Evolutionary conservation across 768 basidiomycete species (phyloP), one percentile per base, ranked within the genome.

Genomic region (Hygrocybe coccinea): DNA sequence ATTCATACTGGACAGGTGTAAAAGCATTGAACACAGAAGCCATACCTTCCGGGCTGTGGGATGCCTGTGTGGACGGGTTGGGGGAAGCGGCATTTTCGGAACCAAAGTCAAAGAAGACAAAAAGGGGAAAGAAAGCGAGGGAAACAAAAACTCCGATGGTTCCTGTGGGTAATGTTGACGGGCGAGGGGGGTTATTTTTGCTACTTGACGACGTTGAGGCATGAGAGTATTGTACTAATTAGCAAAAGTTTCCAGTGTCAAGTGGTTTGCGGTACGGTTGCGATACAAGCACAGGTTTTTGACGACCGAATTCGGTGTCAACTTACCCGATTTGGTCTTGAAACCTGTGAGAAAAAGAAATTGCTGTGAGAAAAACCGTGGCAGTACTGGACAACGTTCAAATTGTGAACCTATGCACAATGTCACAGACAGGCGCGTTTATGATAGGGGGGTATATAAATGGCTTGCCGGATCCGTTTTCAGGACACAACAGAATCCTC

Each of bases 81-180:
- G 74, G 69, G 19, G 72, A 77, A 22, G 50, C 34, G 55, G 71
- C 73, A 4, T 85, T 84, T 57, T 71, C 69, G 6, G 75, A 73
- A 45, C 82, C 83, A 55, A 67, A 64, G 29, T 67, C 62, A 54
- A 81, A 77, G 64, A 82, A 77, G 63, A 44, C 64, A 24, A 83
- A 64, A 12, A 69, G 60, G 56, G 43, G 69, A 58, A 46, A 64
- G 60, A 33, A 63, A 58, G 53, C 64, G 61, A 55, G 44, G 25
- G 6, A 44, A 47, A 12, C 41, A 48, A 3, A 25, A 17, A 50
- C 55, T 21, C 51, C 46, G 34, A 21, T 46, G 21, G 36, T 44
- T 34, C 46, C 50, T 44, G 38, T 47, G 45, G 24, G 15, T 19
- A n/a, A 11, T 29, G 11, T 17, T n/a, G n/a, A 19, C 17, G 39